These are phyloP conservation scores for Monoraphidium neglectum DNA, from an alignment of 139 green algal genomes.

Conservation along the genomic window DNA sequence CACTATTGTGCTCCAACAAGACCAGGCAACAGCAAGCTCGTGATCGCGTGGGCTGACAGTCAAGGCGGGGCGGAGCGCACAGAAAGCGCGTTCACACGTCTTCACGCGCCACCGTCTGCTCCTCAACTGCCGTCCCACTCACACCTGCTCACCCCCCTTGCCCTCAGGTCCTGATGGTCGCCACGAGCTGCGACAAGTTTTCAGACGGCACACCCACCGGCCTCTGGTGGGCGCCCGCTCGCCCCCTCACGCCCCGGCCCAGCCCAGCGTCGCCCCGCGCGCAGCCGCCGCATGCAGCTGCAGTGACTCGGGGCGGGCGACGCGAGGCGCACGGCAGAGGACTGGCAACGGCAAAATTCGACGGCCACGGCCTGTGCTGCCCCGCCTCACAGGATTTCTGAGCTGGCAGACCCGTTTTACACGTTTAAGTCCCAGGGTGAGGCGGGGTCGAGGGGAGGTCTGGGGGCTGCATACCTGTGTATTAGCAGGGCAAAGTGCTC, in stretches of 20 bases:
- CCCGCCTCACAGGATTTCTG: constrained; percentile 30
- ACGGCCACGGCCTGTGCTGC: not conserved
- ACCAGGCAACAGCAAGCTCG: too few relatives aligned
- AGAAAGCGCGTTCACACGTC: too few relatives aligned
- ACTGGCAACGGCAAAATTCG: not conserved
- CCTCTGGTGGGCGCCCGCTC: constrained; percentile 10
- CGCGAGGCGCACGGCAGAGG: too few relatives aligned
- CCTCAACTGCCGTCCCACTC: too few relatives aligned
- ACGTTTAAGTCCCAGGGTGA: constrained; percentile 32
- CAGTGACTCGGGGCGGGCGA: not conserved
- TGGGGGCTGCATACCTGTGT: too few relatives aligned
- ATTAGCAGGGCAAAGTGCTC: too few relatives aligned
- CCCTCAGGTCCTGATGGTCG: constrained; percentile 31
- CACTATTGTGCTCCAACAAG: too few relatives aligned
- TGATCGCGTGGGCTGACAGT: constrained; percentile 17
- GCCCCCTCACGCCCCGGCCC: not conserved
- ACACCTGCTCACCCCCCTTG: not conserved
- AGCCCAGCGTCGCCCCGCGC: not conserved
- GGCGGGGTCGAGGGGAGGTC: too few relatives aligned
- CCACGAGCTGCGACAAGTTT: constrained; percentile 13
- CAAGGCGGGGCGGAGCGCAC: too few relatives aligned
- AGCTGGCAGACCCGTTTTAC: constrained; percentile 48
- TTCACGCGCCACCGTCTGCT: too few relatives aligned
- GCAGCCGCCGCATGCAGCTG: not conserved
- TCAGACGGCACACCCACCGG: constrained; percentile 10